These are phyloP conservation scores for Saccharomycopsis vini DNA, from an alignment of 805 yeast genomes.

Conservation along the genomic window DNA sequence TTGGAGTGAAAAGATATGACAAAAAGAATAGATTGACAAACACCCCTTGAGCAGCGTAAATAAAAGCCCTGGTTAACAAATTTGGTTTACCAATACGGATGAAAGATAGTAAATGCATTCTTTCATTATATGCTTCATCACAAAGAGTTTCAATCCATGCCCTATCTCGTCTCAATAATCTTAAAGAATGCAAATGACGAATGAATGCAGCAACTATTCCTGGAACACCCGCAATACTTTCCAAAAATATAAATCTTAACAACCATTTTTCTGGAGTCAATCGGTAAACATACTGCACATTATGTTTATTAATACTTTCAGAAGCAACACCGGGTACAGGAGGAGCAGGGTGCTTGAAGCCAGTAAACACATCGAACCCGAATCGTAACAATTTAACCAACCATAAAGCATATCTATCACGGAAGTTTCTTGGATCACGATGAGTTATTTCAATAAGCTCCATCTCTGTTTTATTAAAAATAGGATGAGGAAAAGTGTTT, in stretches of 20 bases:
- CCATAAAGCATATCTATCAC: slow-evolving; percentile 45
- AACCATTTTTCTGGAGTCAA: slow-evolving; percentile 63
- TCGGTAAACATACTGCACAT: slow-evolving; percentile 33
- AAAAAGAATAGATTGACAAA: slow-evolving; percentile 60
- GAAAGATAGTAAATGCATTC: slow-evolving; percentile 68
- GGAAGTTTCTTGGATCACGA: slow-evolving; percentile 35
- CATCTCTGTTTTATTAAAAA: slow-evolving; percentile 31
- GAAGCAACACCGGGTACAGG: slow-evolving; percentile 23
- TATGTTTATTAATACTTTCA: slow-evolving; percentile 26
- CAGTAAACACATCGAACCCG: slow-evolving; percentile 54
- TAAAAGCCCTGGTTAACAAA: slow-evolving; percentile 42
- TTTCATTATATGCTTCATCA: slow-evolving; percentile 71
- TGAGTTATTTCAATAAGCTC: slow-evolving; percentile 40
- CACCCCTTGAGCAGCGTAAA: slow-evolving; percentile 60
- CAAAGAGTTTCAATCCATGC: slow-evolving; percentile 68
- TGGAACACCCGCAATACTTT: slow-evolving; percentile 72
- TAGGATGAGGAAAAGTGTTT: slow-evolving; percentile 37
- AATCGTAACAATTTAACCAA: slow-evolving; percentile 38
- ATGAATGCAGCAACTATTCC: slow-evolving; percentile 70
- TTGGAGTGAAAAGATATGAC: slow-evolving; percentile 48
- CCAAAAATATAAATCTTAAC: slow-evolving; percentile 52
- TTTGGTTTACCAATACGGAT: slow-evolving; percentile 58
- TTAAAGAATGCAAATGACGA: slow-evolving; percentile 55
- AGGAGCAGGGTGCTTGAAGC: slow-evolving; percentile 49
- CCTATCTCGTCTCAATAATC: slow-evolving; percentile 55